Percentiles rank a stretch among this genome's conserved stretches.
phyloP scores from a whole-genome alignment of 1,284 basidiomycete genomes.

The Moesziomyces sp. region DNA sequence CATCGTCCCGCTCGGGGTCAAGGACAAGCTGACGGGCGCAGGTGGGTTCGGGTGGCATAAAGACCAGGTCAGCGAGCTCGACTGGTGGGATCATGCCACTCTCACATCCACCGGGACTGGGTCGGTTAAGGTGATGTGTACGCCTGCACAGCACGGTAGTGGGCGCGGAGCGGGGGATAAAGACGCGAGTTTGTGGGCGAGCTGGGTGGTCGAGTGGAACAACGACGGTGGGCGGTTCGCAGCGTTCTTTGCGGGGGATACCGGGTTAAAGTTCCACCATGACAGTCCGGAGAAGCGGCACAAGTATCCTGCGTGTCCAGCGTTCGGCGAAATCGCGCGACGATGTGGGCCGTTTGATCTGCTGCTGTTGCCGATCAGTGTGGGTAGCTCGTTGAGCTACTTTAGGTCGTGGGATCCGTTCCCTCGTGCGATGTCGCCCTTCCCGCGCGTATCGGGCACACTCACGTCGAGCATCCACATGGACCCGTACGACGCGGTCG shows the following conservation, averaged over 20 bases:
- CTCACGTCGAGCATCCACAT: slow-evolving; percentile 57
- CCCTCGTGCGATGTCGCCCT: slow-evolving; percentile 49
- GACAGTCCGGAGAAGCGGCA: slow-evolving; percentile 28
- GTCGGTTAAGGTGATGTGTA: slow-evolving; percentile 46
- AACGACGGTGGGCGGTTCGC: slow-evolving; percentile 16
- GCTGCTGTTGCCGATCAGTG: slow-evolving; percentile 59
- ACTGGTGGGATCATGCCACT: slow-evolving; percentile 63
- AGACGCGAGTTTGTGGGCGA: slow-evolving; percentile 55
- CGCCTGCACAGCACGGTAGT: slow-evolving; percentile 64
- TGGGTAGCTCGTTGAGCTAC: slow-evolving; percentile 52
- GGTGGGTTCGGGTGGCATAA: slow-evolving; percentile 42
- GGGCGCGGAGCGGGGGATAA: slow-evolving; percentile 56
- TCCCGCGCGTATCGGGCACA: slow-evolving; percentile 44
- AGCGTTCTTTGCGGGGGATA: slow-evolving; percentile 64
- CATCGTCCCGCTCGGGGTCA: slow-evolving; percentile 59
- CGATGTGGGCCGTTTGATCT: slow-evolving; percentile 49
- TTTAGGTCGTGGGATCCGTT: slow-evolving; percentile 58
- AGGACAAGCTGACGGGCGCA: slow-evolving; percentile 44
- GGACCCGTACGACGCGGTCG: slow-evolving; percentile 56
- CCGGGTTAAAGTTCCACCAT: slow-evolving; percentile 57
- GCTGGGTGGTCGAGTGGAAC: slow-evolving; percentile 55
- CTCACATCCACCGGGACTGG: slow-evolving; percentile 6
- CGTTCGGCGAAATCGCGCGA: slow-evolving; percentile 53
- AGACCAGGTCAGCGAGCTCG: slow-evolving; percentile 54
- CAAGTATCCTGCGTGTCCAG: slow-evolving; percentile 57